A percentile compares a stretch with the other conserved stretches of the same genome.
Evolutionary conservation across 208 protist genomes (phyloP).

Genomic region (Leishmania tropica): DNA sequence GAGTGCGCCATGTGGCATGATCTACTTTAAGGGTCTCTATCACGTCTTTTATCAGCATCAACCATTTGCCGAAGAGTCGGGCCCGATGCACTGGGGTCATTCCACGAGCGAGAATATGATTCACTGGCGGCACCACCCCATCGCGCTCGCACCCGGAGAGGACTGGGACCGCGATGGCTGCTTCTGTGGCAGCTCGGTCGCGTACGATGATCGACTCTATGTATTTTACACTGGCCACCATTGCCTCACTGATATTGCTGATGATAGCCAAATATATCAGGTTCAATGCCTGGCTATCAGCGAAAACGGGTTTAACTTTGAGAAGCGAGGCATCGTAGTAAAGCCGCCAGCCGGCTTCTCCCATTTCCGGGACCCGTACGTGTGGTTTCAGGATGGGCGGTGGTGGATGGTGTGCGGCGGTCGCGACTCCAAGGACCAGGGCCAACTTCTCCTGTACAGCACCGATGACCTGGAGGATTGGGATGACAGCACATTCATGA

Average conservation of each 20-base stretch:
- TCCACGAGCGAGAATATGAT: constrained; percentile 63
- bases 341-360: constrained; percentile 64
- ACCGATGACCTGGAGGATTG: constrained; percentile 72
- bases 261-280: constrained; percentile 57
- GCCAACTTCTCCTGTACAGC: constrained; percentile 65
- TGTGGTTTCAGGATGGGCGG: constrained; percentile 54
- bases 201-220: constrained; percentile 61
- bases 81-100: constrained; percentile 71
- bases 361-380: constrained; percentile 54
- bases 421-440: constrained; percentile 59
- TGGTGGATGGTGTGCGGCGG: constrained; percentile 73
- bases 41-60: constrained; percentile 74
- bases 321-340: constrained; percentile 71
- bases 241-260: constrained; percentile 45
- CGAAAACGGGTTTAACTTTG: constrained; percentile 67
- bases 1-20: constrained; percentile 50
- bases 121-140: constrained; percentile 64
- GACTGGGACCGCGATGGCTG: constrained; percentile 68
- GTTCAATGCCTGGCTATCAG: constrained; percentile 75
- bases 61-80: constrained; percentile 45
- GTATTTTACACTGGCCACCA: constrained; percentile 72
- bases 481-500: constrained; percentile 64
- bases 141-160: constrained; percentile 59
- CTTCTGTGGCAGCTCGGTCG: constrained; percentile 48
- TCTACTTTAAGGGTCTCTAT: constrained; percentile 60